A percentile compares a stretch with the other conserved stretches of the same genome.
These are phyloP conservation scores for Pezicula neosporulosa DNA, from an alignment of 2,329 filamentous ascomycete genomes.

Conservation along the genomic window DNA sequence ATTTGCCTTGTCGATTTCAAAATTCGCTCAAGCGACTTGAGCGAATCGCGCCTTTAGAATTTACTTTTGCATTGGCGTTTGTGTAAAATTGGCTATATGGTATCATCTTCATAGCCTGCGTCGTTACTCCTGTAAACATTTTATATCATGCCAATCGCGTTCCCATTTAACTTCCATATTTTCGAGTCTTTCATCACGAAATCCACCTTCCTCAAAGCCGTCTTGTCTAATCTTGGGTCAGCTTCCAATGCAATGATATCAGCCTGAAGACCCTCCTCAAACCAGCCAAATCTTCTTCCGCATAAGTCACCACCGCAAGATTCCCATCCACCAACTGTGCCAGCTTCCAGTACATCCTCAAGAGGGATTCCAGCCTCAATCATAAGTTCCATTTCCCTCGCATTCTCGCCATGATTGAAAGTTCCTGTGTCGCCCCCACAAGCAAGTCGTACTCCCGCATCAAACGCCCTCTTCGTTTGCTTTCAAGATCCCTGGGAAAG, in stretches of 20 bases:
- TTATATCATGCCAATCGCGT: slow-evolving; percentile 11
- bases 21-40: neutral
- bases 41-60: too few species aligned
- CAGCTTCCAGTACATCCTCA: slow-evolving; percentile 45
- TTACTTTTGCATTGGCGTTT: too few species aligned
- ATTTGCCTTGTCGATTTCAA: neutral
- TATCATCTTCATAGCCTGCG: too few species aligned
- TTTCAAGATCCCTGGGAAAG: slow-evolving; percentile 30
- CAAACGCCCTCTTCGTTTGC: slow-evolving; percentile 40
- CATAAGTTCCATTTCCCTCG: slow-evolving; percentile 51
- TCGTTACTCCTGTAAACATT: too few species aligned
- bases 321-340: slow-evolving; percentile 51
- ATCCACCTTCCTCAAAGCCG: slow-evolving; percentile 41
- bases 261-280: slow-evolving; percentile 44
- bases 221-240: slow-evolving; percentile 37
- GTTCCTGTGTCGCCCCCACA: slow-evolving; percentile 52
- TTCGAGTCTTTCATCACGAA: slow-evolving; percentile 57
- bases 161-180: slow-evolving; percentile 41
- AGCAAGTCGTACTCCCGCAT: slow-evolving; percentile 45
- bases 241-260: slow-evolving; percentile 48
- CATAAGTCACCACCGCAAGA: slow-evolving; percentile 49
- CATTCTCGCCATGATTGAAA: slow-evolving; percentile 49
- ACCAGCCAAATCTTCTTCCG: slow-evolving; percentile 48
- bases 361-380: slow-evolving; percentile 46
- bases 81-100: too few species aligned